A percentile compares a stretch with the other conserved stretches of the same genome.
Evolutionary conservation across 805 yeast species (phyloP).

Genomic region (Sugiyamaella marilandica): DNA sequence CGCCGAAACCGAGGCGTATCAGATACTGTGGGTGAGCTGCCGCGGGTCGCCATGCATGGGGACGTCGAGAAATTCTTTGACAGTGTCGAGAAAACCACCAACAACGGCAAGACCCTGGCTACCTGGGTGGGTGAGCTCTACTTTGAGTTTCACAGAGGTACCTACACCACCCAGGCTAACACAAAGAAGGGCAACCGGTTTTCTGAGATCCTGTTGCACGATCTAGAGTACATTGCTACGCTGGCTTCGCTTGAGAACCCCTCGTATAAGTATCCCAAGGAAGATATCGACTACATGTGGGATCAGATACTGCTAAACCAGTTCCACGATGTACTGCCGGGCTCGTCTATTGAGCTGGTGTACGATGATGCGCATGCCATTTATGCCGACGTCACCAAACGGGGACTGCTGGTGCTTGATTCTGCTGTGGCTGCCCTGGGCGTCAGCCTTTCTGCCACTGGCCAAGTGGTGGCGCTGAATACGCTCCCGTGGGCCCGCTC

Average conservation of each 20-base stretch:
- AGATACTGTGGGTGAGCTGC: conserved; percentile 77
- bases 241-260: conserved; percentile 53
- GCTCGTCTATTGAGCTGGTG: conserved; percentile 91
- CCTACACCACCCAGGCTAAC: conserved; percentile 89
- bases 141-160: conserved; percentile 94
- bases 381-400: conserved; percentile 53
- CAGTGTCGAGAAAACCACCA: conserved; percentile 53
- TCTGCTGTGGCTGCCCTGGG: conserved; percentile 38
- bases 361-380: conserved; percentile 85
- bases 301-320: conserved; percentile 84
- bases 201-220: conserved; percentile 73
- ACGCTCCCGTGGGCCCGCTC: conserved; percentile 63
- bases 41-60: conserved; percentile 71
- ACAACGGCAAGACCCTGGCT: conserved; percentile 64
- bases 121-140: conserved; percentile 93
- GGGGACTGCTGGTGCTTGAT: conserved; percentile 45
- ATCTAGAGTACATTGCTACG: conserved; percentile 79
- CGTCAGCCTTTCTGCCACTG: neutral
- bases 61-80: conserved; percentile 76
- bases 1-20: conserved; percentile 86
- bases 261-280: conserved; percentile 65
- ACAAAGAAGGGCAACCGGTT: conserved; percentile 76
- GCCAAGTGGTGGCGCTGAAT: conserved; percentile 36
- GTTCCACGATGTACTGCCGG: conserved; percentile 96
- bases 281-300: conserved; percentile 71